Conservation (phyloP, 2,329 filamentous ascomycete species). For the Microsporum canis region DNA sequence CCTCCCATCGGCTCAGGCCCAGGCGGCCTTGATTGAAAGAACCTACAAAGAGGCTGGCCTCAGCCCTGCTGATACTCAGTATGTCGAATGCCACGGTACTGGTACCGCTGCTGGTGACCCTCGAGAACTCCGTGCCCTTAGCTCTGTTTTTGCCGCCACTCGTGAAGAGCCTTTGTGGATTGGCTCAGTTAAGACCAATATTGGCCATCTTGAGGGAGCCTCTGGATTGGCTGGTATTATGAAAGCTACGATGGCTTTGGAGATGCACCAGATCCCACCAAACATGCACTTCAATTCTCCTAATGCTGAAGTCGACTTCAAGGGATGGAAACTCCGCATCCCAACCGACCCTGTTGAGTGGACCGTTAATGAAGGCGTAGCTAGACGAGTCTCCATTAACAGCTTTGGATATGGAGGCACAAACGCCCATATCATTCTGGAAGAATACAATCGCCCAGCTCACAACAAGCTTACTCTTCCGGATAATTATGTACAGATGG, state of each 20-base stretch:
- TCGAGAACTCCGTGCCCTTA: slow-evolving; percentile 14
- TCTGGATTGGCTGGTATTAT: slow-evolving; percentile 22
- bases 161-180: slow-evolving; percentile 13
- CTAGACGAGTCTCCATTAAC: slow-evolving; percentile 17
- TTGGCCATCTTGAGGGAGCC: slow-evolving; percentile 20
- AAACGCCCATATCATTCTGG: slow-evolving; percentile 13
- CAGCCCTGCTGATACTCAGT: slow-evolving; percentile 20
- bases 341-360: slow-evolving; percentile 7
- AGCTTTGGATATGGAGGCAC: slow-evolving; percentile 15
- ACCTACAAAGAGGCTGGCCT: slow-evolving; percentile 21
- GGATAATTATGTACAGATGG: neutral
- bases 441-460: slow-evolving; percentile 6
- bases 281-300: slow-evolving; percentile 19
- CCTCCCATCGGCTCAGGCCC: slow-evolving; percentile 26
- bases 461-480: slow-evolving; percentile 1
- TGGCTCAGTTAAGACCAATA: slow-evolving; percentile 22
- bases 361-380: neutral
- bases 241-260: slow-evolving; percentile 18
- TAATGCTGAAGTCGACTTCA: slow-evolving; percentile 6
- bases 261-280: slow-evolving; percentile 20
- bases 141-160: slow-evolving; percentile 7
- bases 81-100: slow-evolving; percentile 34
- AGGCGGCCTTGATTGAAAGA: slow-evolving; percentile 23
- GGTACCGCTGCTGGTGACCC: slow-evolving; percentile 25
- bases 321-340: slow-evolving; percentile 18